Percentiles rank a stretch among this genome's conserved stretches.
phyloP scores from a whole-genome alignment of 2,329 filamentous ascomycete genomes.

The Colletotrichum spinosum region DNA sequence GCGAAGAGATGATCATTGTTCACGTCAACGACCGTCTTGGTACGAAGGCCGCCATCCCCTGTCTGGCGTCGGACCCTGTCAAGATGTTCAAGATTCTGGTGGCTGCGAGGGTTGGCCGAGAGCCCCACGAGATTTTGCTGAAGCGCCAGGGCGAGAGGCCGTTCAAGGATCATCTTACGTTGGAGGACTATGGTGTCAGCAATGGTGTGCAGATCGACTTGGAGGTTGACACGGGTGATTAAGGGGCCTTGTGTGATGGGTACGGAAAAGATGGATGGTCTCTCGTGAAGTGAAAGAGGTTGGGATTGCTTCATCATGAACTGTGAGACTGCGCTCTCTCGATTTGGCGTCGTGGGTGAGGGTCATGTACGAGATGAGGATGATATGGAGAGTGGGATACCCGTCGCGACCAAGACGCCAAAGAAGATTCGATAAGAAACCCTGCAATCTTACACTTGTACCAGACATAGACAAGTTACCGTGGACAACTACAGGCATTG shows the following conservation, averaged over 20 bases:
- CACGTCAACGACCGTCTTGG: conserved; percentile 95
- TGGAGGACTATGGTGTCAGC: conserved; percentile 94
- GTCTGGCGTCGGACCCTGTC: conserved; percentile 85
- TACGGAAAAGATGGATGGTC: not conserved
- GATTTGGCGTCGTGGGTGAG: not conserved
- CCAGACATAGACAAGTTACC: too few species aligned
- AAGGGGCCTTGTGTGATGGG: conserved; percentile 40
- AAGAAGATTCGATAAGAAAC: too few species aligned
- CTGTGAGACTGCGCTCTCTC: not conserved
- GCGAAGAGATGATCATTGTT: conserved; percentile 92
- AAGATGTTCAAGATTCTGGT: conserved; percentile 92
- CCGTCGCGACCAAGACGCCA: not conserved
- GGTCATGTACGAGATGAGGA: too few species aligned
- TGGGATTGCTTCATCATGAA: not conserved
- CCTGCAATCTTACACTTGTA: too few species aligned
- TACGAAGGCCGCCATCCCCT: conserved; percentile 95
- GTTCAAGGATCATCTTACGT: conserved; percentile 89
- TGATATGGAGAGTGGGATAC: conserved; percentile 13
- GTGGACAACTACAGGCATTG: too few species aligned
- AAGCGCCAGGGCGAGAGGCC: conserved; percentile 93
- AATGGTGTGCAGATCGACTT: conserved; percentile 82
- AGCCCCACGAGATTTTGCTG: conserved; percentile 90
- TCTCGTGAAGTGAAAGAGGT: not conserved
- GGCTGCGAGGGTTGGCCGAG: conserved; percentile 86
- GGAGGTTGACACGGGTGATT: conserved; percentile 72